Evolutionary conservation across 768 basidiomycete species (phyloP).

Genomic region (Boletales sp.): DNA sequence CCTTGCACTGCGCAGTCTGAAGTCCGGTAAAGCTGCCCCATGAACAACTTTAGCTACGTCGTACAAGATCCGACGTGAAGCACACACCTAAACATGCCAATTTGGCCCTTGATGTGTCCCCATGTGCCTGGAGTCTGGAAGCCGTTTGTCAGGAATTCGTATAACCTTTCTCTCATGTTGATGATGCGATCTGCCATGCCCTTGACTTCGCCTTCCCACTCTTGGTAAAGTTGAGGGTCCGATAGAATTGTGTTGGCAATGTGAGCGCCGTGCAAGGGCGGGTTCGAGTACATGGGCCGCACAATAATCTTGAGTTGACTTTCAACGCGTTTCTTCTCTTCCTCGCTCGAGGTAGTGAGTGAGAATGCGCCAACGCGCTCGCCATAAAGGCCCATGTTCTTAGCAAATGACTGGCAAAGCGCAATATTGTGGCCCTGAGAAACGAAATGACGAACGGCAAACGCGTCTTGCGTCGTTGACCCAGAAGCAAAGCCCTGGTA

Average conservation of each 20-base stretch:
- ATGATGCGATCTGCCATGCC: constrained; percentile 96
- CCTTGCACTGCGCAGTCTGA: constrained; percentile 72
- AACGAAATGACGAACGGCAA: constrained; percentile 93
- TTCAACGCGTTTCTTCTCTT: constrained; percentile 83
- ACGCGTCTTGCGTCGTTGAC: constrained; percentile 84
- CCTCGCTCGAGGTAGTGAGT: constrained; percentile 61
- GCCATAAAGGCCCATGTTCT: constrained; percentile 99
- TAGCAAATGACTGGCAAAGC: constrained; percentile 93
- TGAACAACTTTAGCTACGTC: constrained; percentile 1
- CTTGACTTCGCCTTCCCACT: constrained; percentile 93
- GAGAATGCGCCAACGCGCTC: constrained; percentile 99
- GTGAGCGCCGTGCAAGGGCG: constrained; percentile 85
- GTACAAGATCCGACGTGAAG: neutral
- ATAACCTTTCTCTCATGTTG: constrained; percentile 84
- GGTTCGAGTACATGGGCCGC: constrained; percentile 97
- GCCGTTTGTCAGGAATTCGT: constrained; percentile 69
- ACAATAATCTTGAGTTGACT: constrained; percentile 95
- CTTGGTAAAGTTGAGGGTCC: constrained; percentile 65
- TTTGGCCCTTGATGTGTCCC: constrained; percentile 93
- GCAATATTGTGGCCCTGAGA: constrained; percentile 86
- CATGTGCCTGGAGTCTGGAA: constrained; percentile 91
- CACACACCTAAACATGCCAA: constrained; percentile 93
- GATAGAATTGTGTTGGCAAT: constrained; percentile 84
- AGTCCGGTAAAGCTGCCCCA: constrained; percentile 77
- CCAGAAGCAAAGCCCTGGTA: constrained; percentile 99